Evolutionary conservation across 192 early-diverging fungal genomes (phyloP).

Genomic region (Dimargaris cristalligena): DNA sequence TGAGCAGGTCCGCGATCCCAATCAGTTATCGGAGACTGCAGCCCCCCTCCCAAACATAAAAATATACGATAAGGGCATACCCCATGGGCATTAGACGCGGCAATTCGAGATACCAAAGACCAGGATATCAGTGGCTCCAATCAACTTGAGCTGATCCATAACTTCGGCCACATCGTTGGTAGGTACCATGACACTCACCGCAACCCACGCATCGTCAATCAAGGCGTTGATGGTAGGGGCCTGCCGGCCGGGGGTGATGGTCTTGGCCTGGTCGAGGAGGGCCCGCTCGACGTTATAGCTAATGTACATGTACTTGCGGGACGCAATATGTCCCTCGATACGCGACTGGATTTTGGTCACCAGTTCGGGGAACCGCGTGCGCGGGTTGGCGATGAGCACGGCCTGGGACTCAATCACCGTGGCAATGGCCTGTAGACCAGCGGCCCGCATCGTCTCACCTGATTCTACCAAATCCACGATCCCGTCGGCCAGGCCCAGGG

Average conservation of each 20-base stretch:
- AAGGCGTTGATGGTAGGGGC: conserved; percentile 76
- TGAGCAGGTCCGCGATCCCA: no score
- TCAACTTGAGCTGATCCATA: conserved; percentile 76
- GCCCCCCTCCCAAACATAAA: no score
- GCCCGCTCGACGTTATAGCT: conserved; percentile 76
- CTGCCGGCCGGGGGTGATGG: conserved; percentile 83
- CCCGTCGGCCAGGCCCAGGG: conserved; percentile 87
- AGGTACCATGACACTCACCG: conserved; percentile 77
- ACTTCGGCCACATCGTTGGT: conserved; percentile 59
- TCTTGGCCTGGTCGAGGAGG: conserved; percentile 39
- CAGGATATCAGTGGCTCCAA: conserved; percentile 85
- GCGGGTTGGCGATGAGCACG: conserved; percentile 75
- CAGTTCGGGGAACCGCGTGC: conserved; percentile 52
- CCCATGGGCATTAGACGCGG: conserved; percentile 46
- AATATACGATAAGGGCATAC: no score
- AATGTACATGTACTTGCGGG: conserved; percentile 71
- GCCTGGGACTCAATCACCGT: conserved; percentile 72
- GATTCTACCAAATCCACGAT: conserved; percentile 77
- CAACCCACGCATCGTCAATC: conserved; percentile 77
- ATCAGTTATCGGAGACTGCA: no score
- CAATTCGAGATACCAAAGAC: conserved; percentile 66
- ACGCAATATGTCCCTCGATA: conserved; percentile 81
- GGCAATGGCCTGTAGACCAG: conserved; percentile 80
- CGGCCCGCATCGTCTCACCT: conserved; percentile 98
- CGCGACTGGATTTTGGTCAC: conserved; percentile 63